Evolutionary conservation across 208 protist species (phyloP).

Genomic region (Crithidia thermophila): DNA sequence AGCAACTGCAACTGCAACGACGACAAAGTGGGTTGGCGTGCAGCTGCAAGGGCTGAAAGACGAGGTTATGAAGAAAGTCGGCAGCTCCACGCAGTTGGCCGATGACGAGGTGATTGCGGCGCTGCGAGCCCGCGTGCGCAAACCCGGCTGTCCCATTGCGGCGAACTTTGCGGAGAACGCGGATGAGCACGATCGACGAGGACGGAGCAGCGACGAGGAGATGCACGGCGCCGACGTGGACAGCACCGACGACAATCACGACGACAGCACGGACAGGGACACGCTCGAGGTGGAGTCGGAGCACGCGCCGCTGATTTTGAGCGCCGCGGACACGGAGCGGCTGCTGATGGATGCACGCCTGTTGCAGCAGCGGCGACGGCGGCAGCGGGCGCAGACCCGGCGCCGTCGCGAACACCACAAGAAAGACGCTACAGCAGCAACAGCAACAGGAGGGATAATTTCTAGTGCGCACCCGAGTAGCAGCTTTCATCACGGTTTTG

Average conservation of each 20-base stretch:
- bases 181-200: not conserved
- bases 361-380: conserved; percentile 21
- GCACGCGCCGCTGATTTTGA: conserved; percentile 21
- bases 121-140: conserved; percentile 3
- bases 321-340: conserved; percentile 38
- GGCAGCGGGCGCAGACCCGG: conserved; percentile 1
- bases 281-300: conserved; percentile 1
- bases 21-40: conserved; percentile 13
- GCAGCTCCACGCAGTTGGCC: not conserved
- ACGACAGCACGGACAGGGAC: not conserved
- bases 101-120: conserved; percentile 7
- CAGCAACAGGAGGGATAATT: too few species aligned
- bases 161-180: not conserved
- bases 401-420: not conserved
- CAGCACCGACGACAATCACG: not conserved
- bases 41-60: conserved; percentile 5
- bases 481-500: not conserved
- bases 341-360: conserved; percentile 31
- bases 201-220: not conserved
- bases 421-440: not conserved
- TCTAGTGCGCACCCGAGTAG: too few species aligned
- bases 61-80: conserved; percentile 2
- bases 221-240: not conserved
- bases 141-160: not conserved
- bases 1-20: not conserved